A percentile compares a stretch with the other conserved stretches of the same genome.
These are phyloP conservation scores for Knufia fluminis DNA, from an alignment of 2,329 filamentous ascomycete species.

Conservation along the genomic window DNA sequence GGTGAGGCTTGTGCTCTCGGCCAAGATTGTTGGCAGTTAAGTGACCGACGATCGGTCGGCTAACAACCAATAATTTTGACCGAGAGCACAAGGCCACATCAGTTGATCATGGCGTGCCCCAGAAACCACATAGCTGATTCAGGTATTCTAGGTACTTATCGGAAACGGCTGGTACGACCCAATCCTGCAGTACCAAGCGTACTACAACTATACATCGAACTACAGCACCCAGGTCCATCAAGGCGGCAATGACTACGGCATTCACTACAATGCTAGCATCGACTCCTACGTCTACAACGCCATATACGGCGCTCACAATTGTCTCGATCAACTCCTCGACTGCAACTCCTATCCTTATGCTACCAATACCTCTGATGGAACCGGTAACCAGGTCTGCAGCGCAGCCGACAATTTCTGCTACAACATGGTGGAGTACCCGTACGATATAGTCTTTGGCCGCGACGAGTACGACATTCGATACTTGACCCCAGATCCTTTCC, in stretches of 20 bases:
- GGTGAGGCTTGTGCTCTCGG: too few relatives aligned
- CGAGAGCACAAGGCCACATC: too few relatives aligned
- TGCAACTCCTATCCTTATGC: constrained; percentile 43
- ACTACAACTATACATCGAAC: constrained; percentile 31
- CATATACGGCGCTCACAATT: constrained; percentile 53
- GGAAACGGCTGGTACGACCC: constrained; percentile 34
- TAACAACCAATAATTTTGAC: too few relatives aligned
- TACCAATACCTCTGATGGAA: constrained; percentile 25
- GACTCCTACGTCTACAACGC: constrained; percentile 49
- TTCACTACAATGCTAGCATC: constrained; percentile 26
- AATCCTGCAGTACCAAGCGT: constrained; percentile 31
- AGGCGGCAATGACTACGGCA: constrained; percentile 31
- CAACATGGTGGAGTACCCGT: constrained; percentile 43
- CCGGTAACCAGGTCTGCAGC: constrained; percentile 36
- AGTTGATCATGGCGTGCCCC: too few relatives aligned
- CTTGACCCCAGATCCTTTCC: constrained; percentile 27
- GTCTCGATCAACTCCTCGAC: constrained; percentile 46
- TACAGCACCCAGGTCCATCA: constrained; percentile 6
- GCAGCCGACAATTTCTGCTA: constrained; percentile 49
- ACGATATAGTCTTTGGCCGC: constrained; percentile 43
- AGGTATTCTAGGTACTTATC: constrained; percentile 28
- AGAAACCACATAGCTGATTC: too few relatives aligned
- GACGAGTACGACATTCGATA: constrained; percentile 44
- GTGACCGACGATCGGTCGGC: too few relatives aligned
- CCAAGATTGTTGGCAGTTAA: too few relatives aligned